Percentiles rank a stretch among this genome's conserved stretches.
Evolutionary conservation across 75 land plant species (phyloP).

Genomic region (Selaginella moellendorffii): DNA sequence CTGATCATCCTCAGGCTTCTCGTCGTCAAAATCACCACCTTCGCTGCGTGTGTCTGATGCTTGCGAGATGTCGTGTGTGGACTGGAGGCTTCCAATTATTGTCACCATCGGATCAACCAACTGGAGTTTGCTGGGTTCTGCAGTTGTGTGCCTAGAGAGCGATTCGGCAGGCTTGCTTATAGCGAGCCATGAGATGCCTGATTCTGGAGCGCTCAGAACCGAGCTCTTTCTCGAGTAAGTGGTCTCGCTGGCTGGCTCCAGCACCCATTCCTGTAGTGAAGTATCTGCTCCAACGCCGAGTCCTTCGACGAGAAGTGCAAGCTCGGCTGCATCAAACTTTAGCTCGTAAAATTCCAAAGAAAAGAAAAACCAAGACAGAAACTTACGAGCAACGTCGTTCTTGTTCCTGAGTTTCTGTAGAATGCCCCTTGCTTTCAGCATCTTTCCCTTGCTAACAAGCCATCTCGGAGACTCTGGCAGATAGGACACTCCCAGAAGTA

Average conservation of each 20-base stretch:
- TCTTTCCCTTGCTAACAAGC: constrained; percentile 7
- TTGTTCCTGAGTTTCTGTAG: background rate
- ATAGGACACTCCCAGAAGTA: constrained; percentile 3
- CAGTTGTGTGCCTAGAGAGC: constrained; percentile 29
- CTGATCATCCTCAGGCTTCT: constrained; percentile 6
- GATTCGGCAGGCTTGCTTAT: constrained; percentile 47
- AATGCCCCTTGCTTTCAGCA: background rate
- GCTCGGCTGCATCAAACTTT: constrained; percentile 46
- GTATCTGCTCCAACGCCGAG: constrained; percentile 63
- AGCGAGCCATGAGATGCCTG: constrained; percentile 64
- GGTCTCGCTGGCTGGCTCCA: constrained; percentile 57
- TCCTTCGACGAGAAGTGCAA: constrained; percentile 87
- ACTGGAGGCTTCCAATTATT: constrained; percentile 74
- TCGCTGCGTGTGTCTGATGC: constrained; percentile 17
- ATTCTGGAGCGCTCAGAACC: background rate
- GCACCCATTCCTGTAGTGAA: constrained; percentile 64
- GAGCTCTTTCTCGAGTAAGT: constrained; percentile 16
- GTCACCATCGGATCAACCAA: constrained; percentile 80
- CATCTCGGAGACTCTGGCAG: constrained; percentile 24
- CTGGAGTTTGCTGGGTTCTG: constrained; percentile 19
- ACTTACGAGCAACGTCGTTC: background rate
- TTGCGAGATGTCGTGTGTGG: background rate
- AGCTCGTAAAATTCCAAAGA: background rate
- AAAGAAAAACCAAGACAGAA: background rate
- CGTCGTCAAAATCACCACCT: too few species aligned